Evolutionary conservation across 164 flowering plant species (phyloP), one percentile per base, ranked within the genome.

Genomic region (Macadamia tetraphylla): DNA sequence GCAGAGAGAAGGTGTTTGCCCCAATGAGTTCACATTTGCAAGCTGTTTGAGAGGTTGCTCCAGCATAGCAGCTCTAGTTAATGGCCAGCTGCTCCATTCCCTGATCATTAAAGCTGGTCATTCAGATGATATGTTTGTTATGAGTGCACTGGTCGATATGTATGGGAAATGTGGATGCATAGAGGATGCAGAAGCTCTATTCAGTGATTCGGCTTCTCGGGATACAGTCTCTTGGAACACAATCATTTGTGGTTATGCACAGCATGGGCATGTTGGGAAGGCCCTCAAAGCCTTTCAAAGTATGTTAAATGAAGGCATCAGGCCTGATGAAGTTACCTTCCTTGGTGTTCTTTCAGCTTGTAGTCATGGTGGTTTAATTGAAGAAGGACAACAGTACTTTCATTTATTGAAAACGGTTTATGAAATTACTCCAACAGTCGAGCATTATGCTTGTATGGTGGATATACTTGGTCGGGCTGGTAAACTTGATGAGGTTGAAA

Each of bases 401-500:
- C 51, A 80, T n/a, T 80, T 85, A 10, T 62, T 86, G 65, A 72
- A 52, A 17, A 53, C 71, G 63, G 62, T 67, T 29, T 79, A 77
- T 70, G 76, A 77, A 29, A 76, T 86, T 61, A 69, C 65, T 66
- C 88, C 90, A 48, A 74, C 85, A 2, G 74, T 81, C 57, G 82
- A 81, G 68, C 88, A 84, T 70, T 70, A 78, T 75, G 84, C 86
- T 43, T 82, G 87, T 65, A 81, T 86, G 86, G 80, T 84, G 29
- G 86, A 84, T 70, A 75, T 84, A 63, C 86, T 86, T 63, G 88
- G 86, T 31, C 78, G 83, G 29, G 88, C 85, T 14, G 85, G 85
- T 23, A 78, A 60, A 52, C 77, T 87, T 70, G 74, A 74, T 32
- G 85, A 85, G 77, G 79, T 81, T 7, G 74, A 82, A 71, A 56